Base-by-base conservation (phyloP, 2,329 filamentous ascomycete genomes). In the Kalmusia sp. region DNA sequence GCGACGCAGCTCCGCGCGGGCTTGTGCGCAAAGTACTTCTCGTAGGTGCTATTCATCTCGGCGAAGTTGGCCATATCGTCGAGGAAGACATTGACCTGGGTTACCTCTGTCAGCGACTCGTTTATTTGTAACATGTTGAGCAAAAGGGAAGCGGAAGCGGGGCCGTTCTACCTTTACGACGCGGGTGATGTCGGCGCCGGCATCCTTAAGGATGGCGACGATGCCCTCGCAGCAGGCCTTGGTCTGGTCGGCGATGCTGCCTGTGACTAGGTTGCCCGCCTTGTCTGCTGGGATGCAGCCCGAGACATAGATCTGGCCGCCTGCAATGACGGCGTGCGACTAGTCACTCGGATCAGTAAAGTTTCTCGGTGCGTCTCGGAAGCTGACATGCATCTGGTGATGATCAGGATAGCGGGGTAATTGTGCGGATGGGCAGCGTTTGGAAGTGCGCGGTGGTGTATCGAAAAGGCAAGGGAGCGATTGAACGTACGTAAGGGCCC, bases 121-220 rank as follows among this genome's bases (percentile, higher is more conserved):
- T 22, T 22, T 6, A n/a, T 22, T 22, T 8, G 7, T 17, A 37
- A 15, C 9, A n/a, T 12, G 28, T 34, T 5, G 43, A 9, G 7
- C 21, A 27, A 17, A 28, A 11, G 48, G 38, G 35, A 17, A 17
- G 7, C 11, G 55, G 61, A n/a, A n/a, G n/a, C n/a, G n/a, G n/a
- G n/a, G n/a, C n/a, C n/a, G n/a, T n/a, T n/a, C 30, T 51, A 92
- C 90, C 84, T 97, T 96, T 79, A 97, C 90, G 40, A 96, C 88
- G 76, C 87, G 90, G 59, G 85, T 77, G 54, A 98, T 83, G 47
- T 84, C 85, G 19, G 90, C 93, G 49, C 91, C 92, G 21, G 92
- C 92, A 65, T 88, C 91, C 55, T 87, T 84, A 46, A 98, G 86
- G 52, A 98, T 91, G 37, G 90, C 90, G 75, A 88, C 84, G 70